These are phyloP conservation scores for Papiliotrema nemorosa DNA, from an alignment of 1,284 basidiomycete genomes.

Conservation along the genomic window DNA sequence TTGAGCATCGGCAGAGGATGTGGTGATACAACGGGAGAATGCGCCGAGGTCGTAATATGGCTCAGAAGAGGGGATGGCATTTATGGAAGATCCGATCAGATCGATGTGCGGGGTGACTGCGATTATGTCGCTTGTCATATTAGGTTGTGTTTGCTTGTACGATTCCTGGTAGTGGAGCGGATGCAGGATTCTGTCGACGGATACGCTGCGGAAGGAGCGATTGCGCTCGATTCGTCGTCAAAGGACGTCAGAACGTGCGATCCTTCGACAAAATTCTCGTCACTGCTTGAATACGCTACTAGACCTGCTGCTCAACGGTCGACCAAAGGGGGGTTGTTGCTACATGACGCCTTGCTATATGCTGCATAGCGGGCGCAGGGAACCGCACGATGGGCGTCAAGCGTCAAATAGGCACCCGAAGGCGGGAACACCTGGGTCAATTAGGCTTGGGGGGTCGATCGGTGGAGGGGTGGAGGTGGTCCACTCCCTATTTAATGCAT, in stretches of 20 bases:
- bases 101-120: neutral
- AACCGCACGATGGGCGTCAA: neutral
- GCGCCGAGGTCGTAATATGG: conserved; percentile 24
- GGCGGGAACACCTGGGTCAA: neutral
- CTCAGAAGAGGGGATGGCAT: conserved; percentile 2
- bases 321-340: no score
- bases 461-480: conserved; percentile 6
- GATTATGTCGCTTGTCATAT: no score
- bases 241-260: neutral
- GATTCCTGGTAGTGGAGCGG: no score
- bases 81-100: neutral
- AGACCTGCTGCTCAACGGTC: no score
- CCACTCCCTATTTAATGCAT: neutral
- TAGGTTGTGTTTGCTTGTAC: no score
- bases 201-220: no score
- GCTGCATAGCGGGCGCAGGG: no score
- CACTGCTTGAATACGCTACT: no score
- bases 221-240: no score
- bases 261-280: neutral
- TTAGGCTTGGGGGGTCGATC: no score
- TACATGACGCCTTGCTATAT: no score
- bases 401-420: neutral
- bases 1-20: conserved; percentile 25
- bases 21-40: conserved; percentile 16
- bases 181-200: no score